Percentiles rank a stretch among this genome's conserved stretches.
Evolutionary conservation across 2,329 filamentous ascomycete species (phyloP).

Genomic region (Blastomyces gilchristii): DNA sequence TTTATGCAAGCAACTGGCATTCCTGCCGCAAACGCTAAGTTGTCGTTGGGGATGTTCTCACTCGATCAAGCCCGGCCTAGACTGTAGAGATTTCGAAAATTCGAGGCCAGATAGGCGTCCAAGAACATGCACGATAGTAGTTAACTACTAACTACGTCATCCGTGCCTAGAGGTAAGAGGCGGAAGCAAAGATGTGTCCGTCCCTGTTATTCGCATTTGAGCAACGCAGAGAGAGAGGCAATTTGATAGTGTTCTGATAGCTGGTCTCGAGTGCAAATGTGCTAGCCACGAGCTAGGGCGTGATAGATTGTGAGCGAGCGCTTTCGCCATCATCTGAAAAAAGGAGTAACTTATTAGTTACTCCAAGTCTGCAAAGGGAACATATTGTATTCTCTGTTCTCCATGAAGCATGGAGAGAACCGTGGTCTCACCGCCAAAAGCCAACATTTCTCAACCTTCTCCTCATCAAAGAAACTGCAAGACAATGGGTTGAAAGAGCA

Average conservation of each 20-base stretch:
- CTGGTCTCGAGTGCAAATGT: not conserved
- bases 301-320: no score
- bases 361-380: no score
- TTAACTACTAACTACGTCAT: no score
- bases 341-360: no score
- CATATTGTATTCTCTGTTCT: no score
- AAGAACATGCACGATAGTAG: no score
- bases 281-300: no score
- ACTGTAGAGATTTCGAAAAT: not conserved
- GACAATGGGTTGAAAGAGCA: not conserved
- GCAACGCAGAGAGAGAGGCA: not conserved
- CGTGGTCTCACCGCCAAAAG: not conserved
- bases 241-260: not conserved
- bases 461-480: not conserved
- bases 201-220: not conserved
- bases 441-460: not conserved
- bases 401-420: not conserved
- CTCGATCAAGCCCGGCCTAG: not conserved
- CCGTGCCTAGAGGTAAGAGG: no score
- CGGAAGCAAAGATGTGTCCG: not conserved
- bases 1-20: not conserved
- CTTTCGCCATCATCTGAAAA: no score
- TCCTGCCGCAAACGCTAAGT: not conserved
- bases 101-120: not conserved
- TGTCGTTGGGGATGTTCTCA: not conserved